Evolutionary conservation across 2,329 filamentous ascomycete genomes (phyloP).

Genomic region (Beauveria asiatica): DNA sequence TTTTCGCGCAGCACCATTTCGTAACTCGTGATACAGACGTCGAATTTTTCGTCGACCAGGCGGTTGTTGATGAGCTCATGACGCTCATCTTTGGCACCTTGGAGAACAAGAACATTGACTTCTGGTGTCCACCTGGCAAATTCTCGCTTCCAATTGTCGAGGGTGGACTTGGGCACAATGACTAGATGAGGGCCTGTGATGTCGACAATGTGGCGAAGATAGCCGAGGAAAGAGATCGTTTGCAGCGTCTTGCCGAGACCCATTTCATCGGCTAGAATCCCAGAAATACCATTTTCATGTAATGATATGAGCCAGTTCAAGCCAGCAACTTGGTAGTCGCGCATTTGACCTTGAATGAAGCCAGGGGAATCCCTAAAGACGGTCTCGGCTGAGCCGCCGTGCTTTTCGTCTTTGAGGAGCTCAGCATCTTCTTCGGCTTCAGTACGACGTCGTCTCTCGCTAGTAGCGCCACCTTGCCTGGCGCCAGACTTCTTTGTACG

Average conservation of each 20-base stretch:
- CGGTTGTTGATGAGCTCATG: slow-evolving; percentile 81
- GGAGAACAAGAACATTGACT: slow-evolving; percentile 85
- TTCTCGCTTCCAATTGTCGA: slow-evolving; percentile 97
- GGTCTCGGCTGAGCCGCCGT: slow-evolving; percentile 74
- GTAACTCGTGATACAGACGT: slow-evolving; percentile 97
- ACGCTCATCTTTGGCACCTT: slow-evolving; percentile 91
- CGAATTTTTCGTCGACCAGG: slow-evolving; percentile 89
- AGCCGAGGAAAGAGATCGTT: slow-evolving; percentile 93
- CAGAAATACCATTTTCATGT: slow-evolving; percentile 97
- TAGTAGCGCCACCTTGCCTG: slow-evolving; percentile 76
- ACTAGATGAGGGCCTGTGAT: slow-evolving; percentile 89
- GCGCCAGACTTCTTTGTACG: slow-evolving; percentile 64
- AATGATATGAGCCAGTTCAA: slow-evolving; percentile 97
- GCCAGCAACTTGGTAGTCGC: slow-evolving; percentile 92
- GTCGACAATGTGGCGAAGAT: slow-evolving; percentile 81
- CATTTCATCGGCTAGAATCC: slow-evolving; percentile 97
- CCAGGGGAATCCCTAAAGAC: slow-evolving; percentile 88
- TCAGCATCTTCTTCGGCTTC: slow-evolving; percentile 98
- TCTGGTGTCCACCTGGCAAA: slow-evolving; percentile 93
- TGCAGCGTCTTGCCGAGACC: slow-evolving; percentile 95
- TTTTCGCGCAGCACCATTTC: slow-evolving; percentile 98
- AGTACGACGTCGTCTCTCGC: slow-evolving; percentile 73
- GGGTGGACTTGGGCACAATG: slow-evolving; percentile 88
- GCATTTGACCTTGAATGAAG: slow-evolving; percentile 84
- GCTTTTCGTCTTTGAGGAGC: slow-evolving; percentile 75